A percentile compares a stretch with the other conserved stretches of the same genome.
Evolutionary conservation across 2,329 filamentous ascomycete species (phyloP).

Genomic region (Monosporascus sp.): DNA sequence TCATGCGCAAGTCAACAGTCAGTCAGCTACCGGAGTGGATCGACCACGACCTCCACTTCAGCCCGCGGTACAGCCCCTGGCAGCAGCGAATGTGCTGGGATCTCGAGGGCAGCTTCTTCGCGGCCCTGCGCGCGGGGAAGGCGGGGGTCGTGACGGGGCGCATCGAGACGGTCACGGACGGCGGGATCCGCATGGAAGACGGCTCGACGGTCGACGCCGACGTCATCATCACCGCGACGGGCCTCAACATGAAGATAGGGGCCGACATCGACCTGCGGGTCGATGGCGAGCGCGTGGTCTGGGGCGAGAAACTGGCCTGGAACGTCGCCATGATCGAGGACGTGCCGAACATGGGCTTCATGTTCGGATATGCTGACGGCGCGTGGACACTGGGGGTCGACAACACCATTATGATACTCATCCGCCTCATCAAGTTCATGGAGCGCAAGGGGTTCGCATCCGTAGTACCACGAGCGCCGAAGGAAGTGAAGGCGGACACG

Average conservation of each 20-base stretch:
- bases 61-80: slow-evolving; percentile 60
- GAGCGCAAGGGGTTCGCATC: slow-evolving; percentile 8
- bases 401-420: slow-evolving; percentile 40
- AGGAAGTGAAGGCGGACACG: too few relatives aligned
- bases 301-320: slow-evolving; percentile 53
- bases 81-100: slow-evolving; percentile 71
- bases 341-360: slow-evolving; percentile 56
- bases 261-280: slow-evolving; percentile 47
- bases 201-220: slow-evolving; percentile 53
- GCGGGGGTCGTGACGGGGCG: slow-evolving; percentile 44
- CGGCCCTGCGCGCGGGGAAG: slow-evolving; percentile 39
- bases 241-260: slow-evolving; percentile 53
- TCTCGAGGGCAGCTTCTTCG: slow-evolving; percentile 52
- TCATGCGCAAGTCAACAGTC: slow-evolving; percentile 41
- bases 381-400: slow-evolving; percentile 65
- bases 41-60: slow-evolving; percentile 57
- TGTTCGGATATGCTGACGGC: slow-evolving; percentile 61
- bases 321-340: slow-evolving; percentile 60
- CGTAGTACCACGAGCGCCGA: too few relatives aligned
- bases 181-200: slow-evolving; percentile 41
- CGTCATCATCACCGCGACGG: slow-evolving; percentile 65
- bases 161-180: slow-evolving; percentile 44
- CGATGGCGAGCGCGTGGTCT: slow-evolving; percentile 45
- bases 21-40: slow-evolving; percentile 47
- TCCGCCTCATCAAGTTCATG: slow-evolving; percentile 46